Evolutionary conservation across 2,329 filamentous ascomycete genomes (phyloP), one percentile per base, ranked within the genome.

Genomic region (Biscogniauxia sp.): DNA sequence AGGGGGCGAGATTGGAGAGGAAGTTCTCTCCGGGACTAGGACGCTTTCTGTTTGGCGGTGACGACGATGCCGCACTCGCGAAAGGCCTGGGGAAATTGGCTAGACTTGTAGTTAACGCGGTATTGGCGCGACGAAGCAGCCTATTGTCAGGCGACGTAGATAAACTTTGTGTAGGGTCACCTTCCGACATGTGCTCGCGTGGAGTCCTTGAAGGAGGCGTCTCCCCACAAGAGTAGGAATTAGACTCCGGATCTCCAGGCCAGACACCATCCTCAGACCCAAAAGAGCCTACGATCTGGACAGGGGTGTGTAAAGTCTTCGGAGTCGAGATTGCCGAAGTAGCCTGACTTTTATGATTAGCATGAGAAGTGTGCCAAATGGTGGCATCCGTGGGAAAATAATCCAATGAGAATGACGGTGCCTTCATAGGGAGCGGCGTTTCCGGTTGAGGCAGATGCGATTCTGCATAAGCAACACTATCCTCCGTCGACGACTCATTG

Each of bases 331-430:
- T 75, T 13, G 74, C 81, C 1, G 85, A 88, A 63, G 81, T 82
- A 15, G 77, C 79, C 50, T 82, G 80, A 58, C 82, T 86, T 60
- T 78, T 80, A 55, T 78, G 77, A 64, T 82, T 80, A 23, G 79
- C 70, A 32, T 78, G 80, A 9, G 58, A 64, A 1, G 62, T 20
- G 53, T 72, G 65, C 84, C 84, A 86, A 13, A 82, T 74, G 0
- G 80, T 79, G 1, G 79, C 80, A 62, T 87, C 82, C 0, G 81
- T 84, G 0, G 87, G 86, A 62, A 88, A 88, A 68, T 89, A 89
- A 61, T 88, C 85, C 1, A 89, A 75, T 0, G 87, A 88, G 67
- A 89, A 89, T 0, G 86, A 84, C 0, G 84, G 86, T 0, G 85
- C 85, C 71, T 89, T 89, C 77, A 88, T 81, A 2, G 85, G 82